These are phyloP conservation scores for Pythium rhizo-oryzae DNA, from an alignment of 352 stramenopile genomes.

Conservation along the genomic window DNA sequence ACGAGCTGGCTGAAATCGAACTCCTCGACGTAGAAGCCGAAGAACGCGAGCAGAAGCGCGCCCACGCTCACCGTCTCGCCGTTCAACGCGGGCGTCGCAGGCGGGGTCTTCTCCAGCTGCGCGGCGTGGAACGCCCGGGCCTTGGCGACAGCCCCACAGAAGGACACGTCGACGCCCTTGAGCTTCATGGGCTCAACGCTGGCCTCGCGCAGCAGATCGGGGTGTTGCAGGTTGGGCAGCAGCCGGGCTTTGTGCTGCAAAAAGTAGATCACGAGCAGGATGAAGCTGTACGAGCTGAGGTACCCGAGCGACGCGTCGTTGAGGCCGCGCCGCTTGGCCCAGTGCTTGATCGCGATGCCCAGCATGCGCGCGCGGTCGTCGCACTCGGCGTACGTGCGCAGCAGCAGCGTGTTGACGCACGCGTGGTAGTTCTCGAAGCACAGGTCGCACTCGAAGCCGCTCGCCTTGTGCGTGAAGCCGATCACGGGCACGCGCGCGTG, in stretches of 20 bases:
- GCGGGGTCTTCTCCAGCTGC: neutral
- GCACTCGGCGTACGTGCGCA: slow-evolving; percentile 77
- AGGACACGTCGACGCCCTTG: slow-evolving; percentile 75
- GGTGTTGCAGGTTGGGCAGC: slow-evolving; percentile 95
- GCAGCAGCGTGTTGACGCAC: slow-evolving; percentile 76
- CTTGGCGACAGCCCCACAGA: slow-evolving; percentile 51
- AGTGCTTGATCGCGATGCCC: slow-evolving; percentile 97
- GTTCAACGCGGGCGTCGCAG: too few species aligned
- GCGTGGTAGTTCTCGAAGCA: slow-evolving; percentile 87
- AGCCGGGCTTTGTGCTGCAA: slow-evolving; percentile 86
- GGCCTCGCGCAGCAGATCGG: slow-evolving; percentile 45
- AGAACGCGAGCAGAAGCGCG: slow-evolving; percentile 94
- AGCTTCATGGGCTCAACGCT: slow-evolving; percentile 38
- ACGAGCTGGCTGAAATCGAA: slow-evolving; percentile 97
- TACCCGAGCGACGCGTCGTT: slow-evolving; percentile 96
- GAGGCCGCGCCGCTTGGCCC: slow-evolving; percentile 96
- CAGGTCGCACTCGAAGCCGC: slow-evolving; percentile 72
- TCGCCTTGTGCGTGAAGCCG: slow-evolving; percentile 61
- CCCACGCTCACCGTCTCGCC: slow-evolving; percentile 37
- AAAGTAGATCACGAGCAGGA: slow-evolving; percentile 98
- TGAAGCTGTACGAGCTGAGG: slow-evolving; percentile 98
- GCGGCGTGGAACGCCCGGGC: slow-evolving; percentile 47
- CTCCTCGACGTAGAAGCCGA: slow-evolving; percentile 95
- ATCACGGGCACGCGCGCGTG: slow-evolving; percentile 84
- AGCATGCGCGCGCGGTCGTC: slow-evolving; percentile 85